A percentile compares a stretch with the other conserved stretches of the same genome.
These are phyloP conservation scores for Melastoma candidum DNA, from an alignment of 441 rosid species.

Conservation along the genomic window DNA sequence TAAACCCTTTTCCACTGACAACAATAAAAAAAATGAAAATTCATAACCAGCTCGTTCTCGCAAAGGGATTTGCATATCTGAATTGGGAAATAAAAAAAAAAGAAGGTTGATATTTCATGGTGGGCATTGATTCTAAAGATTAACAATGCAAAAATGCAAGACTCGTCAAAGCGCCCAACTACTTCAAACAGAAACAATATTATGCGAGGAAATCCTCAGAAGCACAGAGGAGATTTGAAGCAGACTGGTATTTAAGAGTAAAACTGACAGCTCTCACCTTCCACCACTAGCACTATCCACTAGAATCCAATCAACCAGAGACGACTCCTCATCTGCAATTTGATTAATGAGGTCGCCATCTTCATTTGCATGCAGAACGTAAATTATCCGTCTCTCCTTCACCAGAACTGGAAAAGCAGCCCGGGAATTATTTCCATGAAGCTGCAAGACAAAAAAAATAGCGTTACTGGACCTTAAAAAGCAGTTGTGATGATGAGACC, in stretches of 20 bases:
- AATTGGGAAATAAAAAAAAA: too few relatives aligned
- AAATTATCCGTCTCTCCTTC: slow-evolving; percentile 37
- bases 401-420: slow-evolving; percentile 45
- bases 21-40: background rate
- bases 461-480: background rate
- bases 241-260: background rate
- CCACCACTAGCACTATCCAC: slow-evolving; percentile 86
- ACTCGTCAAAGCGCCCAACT: too few relatives aligned
- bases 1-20: slow-evolving; percentile 78
- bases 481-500: slow-evolving; percentile 2
- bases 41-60: background rate
- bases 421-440: slow-evolving; percentile 67
- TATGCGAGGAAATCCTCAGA: too few relatives aligned
- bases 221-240: too few relatives aligned
- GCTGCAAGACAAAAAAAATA: slow-evolving; percentile 30
- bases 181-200: too few relatives aligned
- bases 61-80: too few relatives aligned
- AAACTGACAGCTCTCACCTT: slow-evolving; percentile 29
- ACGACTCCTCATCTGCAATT: slow-evolving; percentile 49
- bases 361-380: slow-evolving; percentile 64
- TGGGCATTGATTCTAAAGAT: too few relatives aligned
- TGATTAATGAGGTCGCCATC: slow-evolving; percentile 54
- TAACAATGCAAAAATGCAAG: too few relatives aligned
- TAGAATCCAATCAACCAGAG: slow-evolving; percentile 73
- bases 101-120: too few relatives aligned